phyloP scores from a whole-genome alignment of 805 yeast species.

The Lipomyces mesembrius region DNA sequence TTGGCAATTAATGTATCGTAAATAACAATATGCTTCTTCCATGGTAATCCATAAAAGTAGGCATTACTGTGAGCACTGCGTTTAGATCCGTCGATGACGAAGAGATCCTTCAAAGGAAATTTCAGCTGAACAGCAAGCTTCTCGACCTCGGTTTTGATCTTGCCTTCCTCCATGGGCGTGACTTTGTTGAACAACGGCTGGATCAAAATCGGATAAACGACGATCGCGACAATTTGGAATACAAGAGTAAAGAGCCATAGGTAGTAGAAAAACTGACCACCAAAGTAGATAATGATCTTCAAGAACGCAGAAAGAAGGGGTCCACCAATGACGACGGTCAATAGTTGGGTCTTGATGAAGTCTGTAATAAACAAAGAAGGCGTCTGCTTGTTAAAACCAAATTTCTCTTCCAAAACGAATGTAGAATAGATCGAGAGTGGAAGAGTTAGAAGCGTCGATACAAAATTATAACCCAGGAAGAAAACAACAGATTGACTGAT shows the following conservation, averaged over 20 bases:
- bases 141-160: slow-evolving; percentile 80
- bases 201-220: slow-evolving; percentile 76
- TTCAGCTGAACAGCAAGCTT: slow-evolving; percentile 70
- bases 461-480: slow-evolving; percentile 54
- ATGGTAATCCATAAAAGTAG: slow-evolving; percentile 92
- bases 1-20: slow-evolving; percentile 88
- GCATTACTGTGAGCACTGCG: slow-evolving; percentile 97
- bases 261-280: slow-evolving; percentile 80
- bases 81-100: slow-evolving; percentile 94
- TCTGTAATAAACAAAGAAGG: slow-evolving; percentile 73
- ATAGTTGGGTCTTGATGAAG: slow-evolving; percentile 60
- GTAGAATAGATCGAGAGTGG: slow-evolving; percentile 78
- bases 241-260: slow-evolving; percentile 70
- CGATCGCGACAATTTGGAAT: slow-evolving; percentile 71
- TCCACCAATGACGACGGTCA: slow-evolving; percentile 65
- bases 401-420: slow-evolving; percentile 89
- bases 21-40: slow-evolving; percentile 94
- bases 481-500: slow-evolving; percentile 76
- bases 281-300: slow-evolving; percentile 78
- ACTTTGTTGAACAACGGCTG: slow-evolving; percentile 92
- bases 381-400: slow-evolving; percentile 91
- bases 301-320: slow-evolving; percentile 77
- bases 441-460: slow-evolving; percentile 59
- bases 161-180: slow-evolving; percentile 88
- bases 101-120: slow-evolving; percentile 85